Percentiles rank a stretch among this genome's conserved stretches.
Conservation (phyloP, 2,329 filamentous ascomycete species). For the Amylocarpus encephaloides region DNA sequence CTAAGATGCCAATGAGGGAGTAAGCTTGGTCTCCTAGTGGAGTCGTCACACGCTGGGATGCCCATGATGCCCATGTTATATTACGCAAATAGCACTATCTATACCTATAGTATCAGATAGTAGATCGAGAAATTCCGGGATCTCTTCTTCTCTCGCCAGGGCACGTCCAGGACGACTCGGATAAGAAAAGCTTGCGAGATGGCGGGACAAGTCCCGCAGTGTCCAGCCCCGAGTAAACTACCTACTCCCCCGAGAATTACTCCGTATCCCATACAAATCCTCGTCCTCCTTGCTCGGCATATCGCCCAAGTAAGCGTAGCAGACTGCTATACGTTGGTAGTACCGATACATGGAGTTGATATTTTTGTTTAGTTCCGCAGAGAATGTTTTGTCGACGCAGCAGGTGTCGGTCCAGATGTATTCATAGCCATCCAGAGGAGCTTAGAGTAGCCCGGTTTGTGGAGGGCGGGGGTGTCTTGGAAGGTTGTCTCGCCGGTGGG, state of each 20-base stretch:
- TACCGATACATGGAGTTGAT: constrained; percentile 20
- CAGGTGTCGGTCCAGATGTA: constrained; percentile 17
- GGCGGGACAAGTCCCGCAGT: not conserved
- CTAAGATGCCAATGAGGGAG: constrained; percentile 32
- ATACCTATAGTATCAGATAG: too few species aligned
- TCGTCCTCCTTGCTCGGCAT: not conserved
- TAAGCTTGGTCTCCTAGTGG: constrained; percentile 29
- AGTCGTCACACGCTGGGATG: constrained; percentile 27
- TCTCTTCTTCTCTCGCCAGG: constrained; percentile 14
- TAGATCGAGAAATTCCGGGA: constrained; percentile 30
- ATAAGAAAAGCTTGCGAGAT: not conserved
- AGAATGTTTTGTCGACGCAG: constrained; percentile 17
- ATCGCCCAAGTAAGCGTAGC: constrained; percentile 16
- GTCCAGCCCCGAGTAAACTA: constrained; percentile 13
- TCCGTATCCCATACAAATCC: not conserved
- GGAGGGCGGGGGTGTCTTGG: too few species aligned
- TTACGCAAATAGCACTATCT: too few species aligned
- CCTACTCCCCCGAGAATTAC: not conserved
- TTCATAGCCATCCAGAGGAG: not conserved
- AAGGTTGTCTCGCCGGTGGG: too few species aligned
- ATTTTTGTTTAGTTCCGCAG: constrained; percentile 13
- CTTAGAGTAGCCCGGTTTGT: too few species aligned
- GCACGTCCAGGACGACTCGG: not conserved
- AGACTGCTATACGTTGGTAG: constrained; percentile 9
- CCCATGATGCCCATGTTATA: too few species aligned